These are phyloP conservation scores for Plantago ovata DNA, from an alignment of 257 asterid species.

Conservation along the genomic window DNA sequence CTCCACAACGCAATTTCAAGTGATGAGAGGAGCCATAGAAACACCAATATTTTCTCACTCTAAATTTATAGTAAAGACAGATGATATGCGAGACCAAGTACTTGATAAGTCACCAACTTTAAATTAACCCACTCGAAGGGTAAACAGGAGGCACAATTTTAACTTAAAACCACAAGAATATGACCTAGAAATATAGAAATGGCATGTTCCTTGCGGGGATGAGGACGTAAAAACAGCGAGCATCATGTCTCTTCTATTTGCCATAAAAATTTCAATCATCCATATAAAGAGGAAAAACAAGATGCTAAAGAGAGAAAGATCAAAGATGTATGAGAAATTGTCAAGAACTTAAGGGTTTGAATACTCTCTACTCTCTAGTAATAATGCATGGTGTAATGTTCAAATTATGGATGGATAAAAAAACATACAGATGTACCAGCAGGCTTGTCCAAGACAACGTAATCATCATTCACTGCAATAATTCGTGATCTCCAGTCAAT, in stretches of 20 bases:
- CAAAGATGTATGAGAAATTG: constrained; percentile 16
- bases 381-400: background rate
- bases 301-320: background rate
- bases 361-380: too few species aligned
- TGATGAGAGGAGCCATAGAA: constrained; percentile 1
- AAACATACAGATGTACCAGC: constrained; percentile 94
- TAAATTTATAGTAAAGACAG: background rate
- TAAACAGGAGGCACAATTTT: constrained; percentile 3
- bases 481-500: constrained; percentile 93
- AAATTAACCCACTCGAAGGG: constrained; percentile 2
- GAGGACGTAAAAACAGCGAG: background rate
- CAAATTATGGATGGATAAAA: constrained; percentile 16
- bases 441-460: constrained; percentile 89
- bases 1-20: background rate
- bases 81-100: background rate
- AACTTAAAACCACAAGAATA: background rate
- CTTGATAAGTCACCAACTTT: background rate
- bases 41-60: background rate
- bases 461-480: constrained; percentile 64
- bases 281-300: background rate
- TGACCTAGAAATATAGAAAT: constrained; percentile 7
- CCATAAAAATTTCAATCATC: background rate
- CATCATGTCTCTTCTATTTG: background rate
- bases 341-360: too few species aligned
- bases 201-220: background rate